phyloP scores from a whole-genome alignment of 495 filamentous ascomycete genomes.

The Entonaema liquescens region DNA sequence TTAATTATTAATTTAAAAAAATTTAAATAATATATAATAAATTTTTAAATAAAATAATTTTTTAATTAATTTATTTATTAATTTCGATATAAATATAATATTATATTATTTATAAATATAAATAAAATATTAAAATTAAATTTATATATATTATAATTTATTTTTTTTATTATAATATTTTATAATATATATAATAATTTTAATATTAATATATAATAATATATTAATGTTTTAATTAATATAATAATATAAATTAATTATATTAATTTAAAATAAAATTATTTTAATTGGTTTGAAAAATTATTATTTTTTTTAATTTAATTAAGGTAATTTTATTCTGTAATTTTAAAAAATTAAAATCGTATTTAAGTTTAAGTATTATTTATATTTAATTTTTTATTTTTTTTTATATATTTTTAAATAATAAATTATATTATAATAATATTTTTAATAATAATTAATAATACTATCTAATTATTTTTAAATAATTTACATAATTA shows the following conservation, averaged over 20 bases:
- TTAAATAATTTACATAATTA: background rate
- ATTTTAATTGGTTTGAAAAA: background rate
- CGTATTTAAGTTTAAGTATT: background rate
- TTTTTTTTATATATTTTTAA: background rate
- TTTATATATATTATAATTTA: background rate
- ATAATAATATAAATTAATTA: background rate
- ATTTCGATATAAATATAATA: background rate
- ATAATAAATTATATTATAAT: background rate
- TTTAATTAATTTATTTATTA: background rate
- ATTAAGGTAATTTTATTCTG: background rate
- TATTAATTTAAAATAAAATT: background rate
- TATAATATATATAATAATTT: background rate
- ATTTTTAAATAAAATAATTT: background rate
- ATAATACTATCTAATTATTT: background rate
- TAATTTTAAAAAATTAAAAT: background rate
- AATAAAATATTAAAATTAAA: background rate
- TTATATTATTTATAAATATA: background rate
- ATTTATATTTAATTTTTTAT: background rate
- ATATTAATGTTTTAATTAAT: background rate
- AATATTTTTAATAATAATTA: background rate
- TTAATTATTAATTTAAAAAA: conserved; percentile 5
- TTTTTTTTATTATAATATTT: background rate
- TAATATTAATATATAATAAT: background rate
- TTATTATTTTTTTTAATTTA: background rate
- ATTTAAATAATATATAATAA: background rate